A percentile compares a stretch with the other conserved stretches of the same genome.
Evolutionary conservation across 768 basidiomycete species (phyloP).

Genomic region (Melanogaster broomeanus): DNA sequence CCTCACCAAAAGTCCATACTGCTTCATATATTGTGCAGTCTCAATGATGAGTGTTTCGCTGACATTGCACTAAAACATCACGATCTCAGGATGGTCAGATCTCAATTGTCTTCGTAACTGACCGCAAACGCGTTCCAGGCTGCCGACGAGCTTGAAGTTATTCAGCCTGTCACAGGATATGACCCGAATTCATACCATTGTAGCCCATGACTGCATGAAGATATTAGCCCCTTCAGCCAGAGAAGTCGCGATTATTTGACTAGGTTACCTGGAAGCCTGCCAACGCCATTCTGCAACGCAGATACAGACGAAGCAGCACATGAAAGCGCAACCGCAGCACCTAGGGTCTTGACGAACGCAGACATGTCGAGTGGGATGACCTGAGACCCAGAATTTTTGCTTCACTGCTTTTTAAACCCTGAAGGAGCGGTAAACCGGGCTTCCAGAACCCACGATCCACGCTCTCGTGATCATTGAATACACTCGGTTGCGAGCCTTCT

Average conservation of each 20-base stretch:
- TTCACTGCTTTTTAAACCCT: constrained; percentile 13
- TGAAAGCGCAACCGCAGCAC: constrained; percentile 11
- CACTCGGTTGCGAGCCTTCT: constrained; percentile 7
- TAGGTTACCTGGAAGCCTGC: constrained; percentile 32
- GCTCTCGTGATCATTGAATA: neutral
- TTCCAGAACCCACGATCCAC: neutral
- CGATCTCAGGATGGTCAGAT: neutral
- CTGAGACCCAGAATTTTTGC: neutral
- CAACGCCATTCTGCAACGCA: constrained; percentile 31
- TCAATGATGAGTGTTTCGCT: constrained; percentile 51
- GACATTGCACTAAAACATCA: constrained; percentile 50
- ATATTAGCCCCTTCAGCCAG: constrained; percentile 3
- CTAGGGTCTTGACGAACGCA: constrained; percentile 5
- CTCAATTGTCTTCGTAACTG: constrained; percentile 11
- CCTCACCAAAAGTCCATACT: constrained; percentile 49
- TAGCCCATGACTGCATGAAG: constrained; percentile 30
- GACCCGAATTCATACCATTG: constrained; percentile 20
- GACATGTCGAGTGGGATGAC: constrained; percentile 9
- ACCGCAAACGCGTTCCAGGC: constrained; percentile 72
- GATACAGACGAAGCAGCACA: constrained; percentile 7
- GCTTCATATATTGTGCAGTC: constrained; percentile 52
- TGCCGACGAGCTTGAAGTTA: constrained; percentile 24
- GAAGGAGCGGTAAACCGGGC: constrained; percentile 1
- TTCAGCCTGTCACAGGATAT: constrained; percentile 1
- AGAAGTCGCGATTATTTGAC: neutral